Percentiles rank a stretch among this genome's conserved stretches.
phyloP scores from a whole-genome alignment of 148 eudicot species.

The Amaranthus palmeri region DNA sequence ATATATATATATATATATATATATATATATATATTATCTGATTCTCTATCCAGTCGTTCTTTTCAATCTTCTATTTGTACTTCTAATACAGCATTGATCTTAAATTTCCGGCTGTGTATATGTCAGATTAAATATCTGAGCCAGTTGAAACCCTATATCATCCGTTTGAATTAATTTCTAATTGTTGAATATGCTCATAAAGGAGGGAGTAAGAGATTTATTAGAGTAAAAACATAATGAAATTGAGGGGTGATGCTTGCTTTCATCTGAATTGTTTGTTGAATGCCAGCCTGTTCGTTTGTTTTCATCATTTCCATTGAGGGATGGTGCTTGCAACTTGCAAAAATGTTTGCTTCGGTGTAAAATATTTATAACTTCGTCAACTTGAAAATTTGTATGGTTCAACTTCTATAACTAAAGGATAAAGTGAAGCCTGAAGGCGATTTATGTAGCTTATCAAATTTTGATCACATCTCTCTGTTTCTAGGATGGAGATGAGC shows the following conservation, averaged over 20 bases:
- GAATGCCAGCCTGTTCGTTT: not conserved
- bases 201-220: not conserved
- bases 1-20: too few relatives aligned
- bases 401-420: too few relatives aligned
- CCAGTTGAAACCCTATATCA: not conserved
- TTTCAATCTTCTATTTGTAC: not conserved
- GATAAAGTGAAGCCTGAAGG: not conserved
- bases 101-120: not conserved
- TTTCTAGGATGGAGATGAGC: conserved; percentile 78
- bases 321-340: not conserved
- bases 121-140: not conserved
- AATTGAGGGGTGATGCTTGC: not conserved
- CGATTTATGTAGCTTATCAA: not conserved
- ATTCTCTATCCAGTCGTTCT: not conserved
- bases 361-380: not conserved
- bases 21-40: not conserved
- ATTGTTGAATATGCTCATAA: not conserved
- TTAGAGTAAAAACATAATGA: not conserved
- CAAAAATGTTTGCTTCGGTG: not conserved
- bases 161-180: not conserved
- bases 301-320: not conserved
- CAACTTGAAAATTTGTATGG: not conserved
- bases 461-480: not conserved
- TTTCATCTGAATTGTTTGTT: not conserved
- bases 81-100: not conserved